Base-by-base conservation (phyloP, 148 eudicot species). In the Fagopyrum homotropicum region DNA sequence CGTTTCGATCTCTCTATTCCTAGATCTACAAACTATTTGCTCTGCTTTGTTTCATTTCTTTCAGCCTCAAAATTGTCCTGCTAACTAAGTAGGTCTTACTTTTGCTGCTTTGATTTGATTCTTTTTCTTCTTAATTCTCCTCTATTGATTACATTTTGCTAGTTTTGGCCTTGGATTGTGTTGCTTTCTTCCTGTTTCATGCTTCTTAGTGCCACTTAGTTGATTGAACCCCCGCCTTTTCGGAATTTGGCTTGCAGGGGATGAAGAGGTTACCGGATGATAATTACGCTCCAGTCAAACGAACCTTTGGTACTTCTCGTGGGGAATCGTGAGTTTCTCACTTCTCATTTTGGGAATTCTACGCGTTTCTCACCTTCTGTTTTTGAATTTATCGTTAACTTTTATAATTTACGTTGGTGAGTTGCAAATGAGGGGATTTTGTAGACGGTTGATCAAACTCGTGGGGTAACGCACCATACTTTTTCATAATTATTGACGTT, bases 261-360 rank as follows among this genome's bases (percentile, higher is more conserved):
- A 92, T 93, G 98, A 93, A 90, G 88, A 86, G 96, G 75, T 74
- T 88, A 69, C 83, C 91, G 26, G 96, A 93, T 64, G 98, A 93
- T 70, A 84, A 78, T 72, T 85, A 73, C 76, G 69, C 72, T 76
- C 90, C 86, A 80, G 84, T 89, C 45, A 93, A 90, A 79, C 90
- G 96, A 64, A 91, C 91, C 26, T 89, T 87, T 60, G 85, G 83
- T 48, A 82, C 87, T 77, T 83, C 94, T 61, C 83, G 93, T 30
- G 93, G 83, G 51, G 96, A 92, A 85, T 86, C 93, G 98, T 93
- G 80, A 87, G 90, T 79, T 78, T 40, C 76, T 17, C 30, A 26
- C 44, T 10, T 22, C 45, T 52, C 11, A 10, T 72, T 74, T 15
- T 72, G 12, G 15, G 6, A 69, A 51, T 73, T 40, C 48, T 45